These are phyloP conservation scores for Rubia tinctorum DNA, from an alignment of 305 asterid species.

Conservation along the genomic window DNA sequence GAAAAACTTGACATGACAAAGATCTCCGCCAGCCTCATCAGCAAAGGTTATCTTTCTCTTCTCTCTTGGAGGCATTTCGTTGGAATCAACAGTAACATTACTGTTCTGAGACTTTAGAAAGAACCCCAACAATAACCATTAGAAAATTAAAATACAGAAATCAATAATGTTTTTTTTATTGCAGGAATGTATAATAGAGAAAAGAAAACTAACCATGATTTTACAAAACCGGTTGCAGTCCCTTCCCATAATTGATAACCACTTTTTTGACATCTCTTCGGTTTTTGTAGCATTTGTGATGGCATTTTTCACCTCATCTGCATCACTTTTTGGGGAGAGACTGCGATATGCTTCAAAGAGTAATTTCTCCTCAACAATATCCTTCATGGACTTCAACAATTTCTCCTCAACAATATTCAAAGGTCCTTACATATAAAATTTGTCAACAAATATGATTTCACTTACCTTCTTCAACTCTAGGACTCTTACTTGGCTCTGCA, in stretches of 20 bases:
- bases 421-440: too few species aligned
- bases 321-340: constrained; percentile 55
- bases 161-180: background rate
- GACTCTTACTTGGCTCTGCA: too few species aligned
- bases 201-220: constrained; percentile 65
- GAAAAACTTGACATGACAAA: constrained; percentile 65
- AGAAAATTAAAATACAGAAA: constrained; percentile 6
- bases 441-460: too few species aligned
- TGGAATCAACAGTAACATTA: constrained; percentile 26
- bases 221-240: constrained; percentile 94
- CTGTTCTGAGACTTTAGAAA: constrained; percentile 47
- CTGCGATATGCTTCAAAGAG: constrained; percentile 79
- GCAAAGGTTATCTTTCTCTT: constrained; percentile 71
- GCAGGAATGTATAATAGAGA: constrained; percentile 6
- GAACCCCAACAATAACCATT: constrained; percentile 11
- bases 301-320: constrained; percentile 77
- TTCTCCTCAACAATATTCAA: too few species aligned
- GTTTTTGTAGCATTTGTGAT: constrained; percentile 53
- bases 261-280: constrained; percentile 68
- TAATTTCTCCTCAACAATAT: constrained; percentile 74
- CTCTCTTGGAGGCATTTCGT: constrained; percentile 34
- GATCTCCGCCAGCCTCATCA: constrained; percentile 84
- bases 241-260: constrained; percentile 75
- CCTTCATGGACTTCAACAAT: too few species aligned
- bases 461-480: too few species aligned